Evolutionary conservation across 129 eudicot species (phyloP).

Genomic region (Oenanthe sinensis): DNA sequence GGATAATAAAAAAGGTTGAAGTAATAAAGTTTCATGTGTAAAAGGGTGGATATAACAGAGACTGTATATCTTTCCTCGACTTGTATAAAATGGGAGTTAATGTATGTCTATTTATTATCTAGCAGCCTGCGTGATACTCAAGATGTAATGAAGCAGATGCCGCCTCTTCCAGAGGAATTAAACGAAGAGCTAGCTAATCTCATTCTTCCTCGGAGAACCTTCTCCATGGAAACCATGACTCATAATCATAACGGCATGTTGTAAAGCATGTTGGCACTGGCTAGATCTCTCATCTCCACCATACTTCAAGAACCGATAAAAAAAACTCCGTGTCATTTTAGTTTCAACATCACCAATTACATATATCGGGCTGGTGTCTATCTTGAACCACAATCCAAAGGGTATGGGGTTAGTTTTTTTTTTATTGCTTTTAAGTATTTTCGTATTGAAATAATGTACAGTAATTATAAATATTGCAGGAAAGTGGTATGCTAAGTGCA

Average conservation of each 20-base stretch:
- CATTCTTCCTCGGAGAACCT: constrained; percentile 38
- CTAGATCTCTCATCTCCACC: background rate
- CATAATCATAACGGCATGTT: background rate
- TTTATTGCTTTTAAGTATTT: background rate
- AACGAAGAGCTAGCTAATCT: constrained; percentile 62
- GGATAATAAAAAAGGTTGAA: background rate
- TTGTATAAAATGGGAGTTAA: background rate
- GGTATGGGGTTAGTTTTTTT: background rate
- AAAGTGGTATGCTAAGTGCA: background rate
- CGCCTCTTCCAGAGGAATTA: constrained; percentile 58
- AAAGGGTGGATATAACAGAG: background rate
- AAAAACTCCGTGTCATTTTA: background rate
- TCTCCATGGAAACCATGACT: constrained; percentile 21
- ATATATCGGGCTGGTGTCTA: background rate
- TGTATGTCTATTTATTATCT: background rate
- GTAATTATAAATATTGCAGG: background rate
- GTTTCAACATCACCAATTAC: background rate
- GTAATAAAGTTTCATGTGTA: background rate
- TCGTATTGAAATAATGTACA: constrained; percentile 9
- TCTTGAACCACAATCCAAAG: background rate
- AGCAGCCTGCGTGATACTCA: constrained; percentile 55
- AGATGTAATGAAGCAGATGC: constrained; percentile 60
- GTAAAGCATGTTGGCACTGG: background rate
- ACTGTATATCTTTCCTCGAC: background rate
- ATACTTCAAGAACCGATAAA: background rate